Conservation (phyloP, 352 stramenopile genomes). For the Globisporangium apiculatum region DNA sequence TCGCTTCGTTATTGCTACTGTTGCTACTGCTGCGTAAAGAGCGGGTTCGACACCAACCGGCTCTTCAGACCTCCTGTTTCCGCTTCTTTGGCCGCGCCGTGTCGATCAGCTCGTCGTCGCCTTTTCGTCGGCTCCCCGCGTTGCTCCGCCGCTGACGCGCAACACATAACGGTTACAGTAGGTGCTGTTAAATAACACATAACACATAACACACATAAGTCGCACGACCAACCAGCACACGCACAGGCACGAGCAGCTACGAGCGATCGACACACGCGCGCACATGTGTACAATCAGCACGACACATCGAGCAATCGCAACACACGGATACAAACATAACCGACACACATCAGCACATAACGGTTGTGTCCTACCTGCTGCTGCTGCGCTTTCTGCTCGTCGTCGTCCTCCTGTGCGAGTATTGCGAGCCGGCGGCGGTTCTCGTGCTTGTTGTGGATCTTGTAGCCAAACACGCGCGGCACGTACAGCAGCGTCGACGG, state of each 20-base stretch:
- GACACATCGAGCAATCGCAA: slow-evolving; percentile 12
- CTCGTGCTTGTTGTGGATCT: slow-evolving; percentile 85
- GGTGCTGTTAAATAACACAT: slow-evolving; percentile 86
- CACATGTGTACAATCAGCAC: not conserved
- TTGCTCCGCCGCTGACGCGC: slow-evolving; percentile 60
- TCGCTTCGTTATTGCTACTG: not conserved
- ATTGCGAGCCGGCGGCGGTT: slow-evolving; percentile 78
- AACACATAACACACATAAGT: slow-evolving; percentile 69
- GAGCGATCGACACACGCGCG: slow-evolving; percentile 12
- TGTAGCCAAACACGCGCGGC: slow-evolving; percentile 89
- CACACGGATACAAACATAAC: slow-evolving; percentile 10
- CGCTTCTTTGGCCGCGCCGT: slow-evolving; percentile 63
- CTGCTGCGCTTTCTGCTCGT: slow-evolving; percentile 53
- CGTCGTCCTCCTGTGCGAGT: slow-evolving; percentile 75
- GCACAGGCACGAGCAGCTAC: slow-evolving; percentile 15
- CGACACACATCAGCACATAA: slow-evolving; percentile 6
- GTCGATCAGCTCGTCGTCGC: slow-evolving; percentile 39
- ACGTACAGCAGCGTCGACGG: slow-evolving; percentile 84
- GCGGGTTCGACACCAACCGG: not conserved
- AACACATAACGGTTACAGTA: slow-evolving; percentile 86
- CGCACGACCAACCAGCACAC: slow-evolving; percentile 14
- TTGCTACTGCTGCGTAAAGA: not conserved
- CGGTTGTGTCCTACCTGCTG: slow-evolving; percentile 35
- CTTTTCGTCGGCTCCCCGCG: slow-evolving; percentile 63
- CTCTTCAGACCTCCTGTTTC: slow-evolving; percentile 55